Base-by-base conservation (phyloP, 2,329 filamentous ascomycete species). In the Didymella keratinophila region DNA sequence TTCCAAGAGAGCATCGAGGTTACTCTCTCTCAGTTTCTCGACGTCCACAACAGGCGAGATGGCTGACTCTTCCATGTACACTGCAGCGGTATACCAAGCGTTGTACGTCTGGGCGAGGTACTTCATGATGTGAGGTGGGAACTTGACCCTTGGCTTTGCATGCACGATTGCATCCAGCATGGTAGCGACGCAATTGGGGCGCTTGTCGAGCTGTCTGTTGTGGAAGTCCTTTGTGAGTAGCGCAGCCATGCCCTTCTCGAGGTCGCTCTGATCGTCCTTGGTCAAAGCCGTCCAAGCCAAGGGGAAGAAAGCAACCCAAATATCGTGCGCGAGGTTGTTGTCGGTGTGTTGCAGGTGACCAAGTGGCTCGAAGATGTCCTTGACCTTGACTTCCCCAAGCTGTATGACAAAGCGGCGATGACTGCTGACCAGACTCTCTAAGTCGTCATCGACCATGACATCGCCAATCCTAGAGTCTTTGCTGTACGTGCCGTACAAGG, bases 211-310 rank as follows among this genome's bases (percentile, higher is more conserved):
- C 73, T 99, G 95, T 51, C 94, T 87, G 61, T 91, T 91, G 75
- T 99, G 95, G 76, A 94, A 98, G 71, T 99, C 96, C 73, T 96
- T 96, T 2, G 94, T 97, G 10, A 99, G 83, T 11, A 99, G 82
- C 3, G 88, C 85, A n/a, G 97, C 91, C 77, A 99, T 87, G 14
- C 92, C 93, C 68, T 93, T 92, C 76, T 98, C 92, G 32, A 99
- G 84, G 63, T 99, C 95, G 28, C 87, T 86, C 55, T 94, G 89
- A 70, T 99, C 95, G 65, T 99, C 96, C 68, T 88, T 91, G 6
- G 88, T 86, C 5, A 95, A 86, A 0, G 92, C 90, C 14, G 93
- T 92, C 96, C 95, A 99, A 75, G 90, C 97, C 66, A 98, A 87
- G 0, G 93, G 93, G 80, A 98, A 99, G 48, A 97, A 81, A 0